Evolutionary conservation across 352 stramenopile species (phyloP).

Genomic region (Pythium rhizo-oryzae): DNA sequence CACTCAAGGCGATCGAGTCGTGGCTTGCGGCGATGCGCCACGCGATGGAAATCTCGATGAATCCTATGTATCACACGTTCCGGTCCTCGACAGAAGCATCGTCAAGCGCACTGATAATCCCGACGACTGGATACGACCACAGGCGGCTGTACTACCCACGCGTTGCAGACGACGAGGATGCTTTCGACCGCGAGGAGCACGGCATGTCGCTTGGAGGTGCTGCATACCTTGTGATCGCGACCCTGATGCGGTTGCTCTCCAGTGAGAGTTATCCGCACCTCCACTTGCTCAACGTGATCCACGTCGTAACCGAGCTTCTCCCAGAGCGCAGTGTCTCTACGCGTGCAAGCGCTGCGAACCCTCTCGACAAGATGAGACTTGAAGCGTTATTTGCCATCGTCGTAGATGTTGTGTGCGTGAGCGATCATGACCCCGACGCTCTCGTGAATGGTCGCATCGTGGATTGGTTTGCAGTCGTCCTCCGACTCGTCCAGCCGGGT

Average conservation of each 20-base stretch:
- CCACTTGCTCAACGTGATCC: slow-evolving; percentile 65
- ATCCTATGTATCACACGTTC: slow-evolving; percentile 51
- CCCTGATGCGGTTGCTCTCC: slow-evolving; percentile 51
- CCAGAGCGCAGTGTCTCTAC: slow-evolving; percentile 26
- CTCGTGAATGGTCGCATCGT: slow-evolving; percentile 7
- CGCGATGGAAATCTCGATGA: slow-evolving; percentile 34
- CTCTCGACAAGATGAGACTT: slow-evolving; percentile 46
- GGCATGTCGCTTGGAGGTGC: slow-evolving; percentile 19
- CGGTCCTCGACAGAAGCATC: slow-evolving; percentile 17
- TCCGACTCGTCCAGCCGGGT: neutral
- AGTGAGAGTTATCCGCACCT: slow-evolving; percentile 48
- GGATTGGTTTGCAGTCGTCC: slow-evolving; percentile 4
- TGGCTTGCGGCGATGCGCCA: slow-evolving; percentile 51
- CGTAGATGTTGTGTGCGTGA: slow-evolving; percentile 37
- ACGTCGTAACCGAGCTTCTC: slow-evolving; percentile 25
- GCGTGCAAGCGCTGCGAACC: neutral
- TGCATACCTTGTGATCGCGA: slow-evolving; percentile 44
- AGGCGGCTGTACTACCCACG: slow-evolving; percentile 25
- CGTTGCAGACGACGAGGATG: neutral
- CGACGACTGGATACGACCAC: slow-evolving; percentile 8
- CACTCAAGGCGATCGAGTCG: slow-evolving; percentile 64
- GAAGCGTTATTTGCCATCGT: slow-evolving; percentile 39
- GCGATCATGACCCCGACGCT: neutral
- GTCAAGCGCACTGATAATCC: neutral
- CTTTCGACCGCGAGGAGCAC: neutral